Conservation (phyloP, 768 basidiomycete species). For the Trichaptum fuscoviolaceum region DNA sequence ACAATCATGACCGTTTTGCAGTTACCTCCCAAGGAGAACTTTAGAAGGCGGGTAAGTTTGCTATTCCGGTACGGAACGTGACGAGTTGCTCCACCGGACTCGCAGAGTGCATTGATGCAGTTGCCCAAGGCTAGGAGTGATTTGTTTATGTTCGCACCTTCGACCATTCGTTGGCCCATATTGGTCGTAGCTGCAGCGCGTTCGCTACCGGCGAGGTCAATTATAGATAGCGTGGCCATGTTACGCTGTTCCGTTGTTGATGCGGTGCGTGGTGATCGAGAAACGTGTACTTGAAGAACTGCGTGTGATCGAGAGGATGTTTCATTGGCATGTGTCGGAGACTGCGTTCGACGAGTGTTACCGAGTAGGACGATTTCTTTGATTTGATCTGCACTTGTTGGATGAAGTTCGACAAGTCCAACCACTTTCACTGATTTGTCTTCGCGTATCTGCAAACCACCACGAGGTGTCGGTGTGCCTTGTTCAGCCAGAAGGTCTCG, state of each 20-base stretch:
- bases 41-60: conserved; percentile 95
- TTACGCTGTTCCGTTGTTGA: conserved; percentile 76
- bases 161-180: conserved; percentile 97
- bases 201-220: conserved; percentile 96
- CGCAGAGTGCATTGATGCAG: conserved; percentile 97
- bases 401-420: conserved; percentile 76
- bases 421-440: conserved; percentile 90
- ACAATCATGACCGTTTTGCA: conserved; percentile 99
- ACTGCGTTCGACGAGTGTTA: conserved; percentile 84
- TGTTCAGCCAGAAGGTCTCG: conserved; percentile 86
- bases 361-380: conserved; percentile 89
- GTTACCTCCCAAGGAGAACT: conserved; percentile 97
- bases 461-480: conserved; percentile 55
- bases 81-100: conserved; percentile 79
- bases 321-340: conserved; percentile 93
- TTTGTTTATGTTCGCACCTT: conserved; percentile 99
- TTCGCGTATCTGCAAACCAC: conserved; percentile 90
- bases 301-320: conserved; percentile 97
- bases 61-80: conserved; percentile 97
- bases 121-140: conserved; percentile 95
- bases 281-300: conserved; percentile 92
- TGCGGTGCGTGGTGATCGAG: conserved; percentile 80
- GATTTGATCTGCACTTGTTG: conserved; percentile 84
- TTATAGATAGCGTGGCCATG: conserved; percentile 92
- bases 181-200: conserved; percentile 94